phyloP scores from a whole-genome alignment of 2,329 filamentous ascomycete genomes.

The Fusarium equiseti region DNA sequence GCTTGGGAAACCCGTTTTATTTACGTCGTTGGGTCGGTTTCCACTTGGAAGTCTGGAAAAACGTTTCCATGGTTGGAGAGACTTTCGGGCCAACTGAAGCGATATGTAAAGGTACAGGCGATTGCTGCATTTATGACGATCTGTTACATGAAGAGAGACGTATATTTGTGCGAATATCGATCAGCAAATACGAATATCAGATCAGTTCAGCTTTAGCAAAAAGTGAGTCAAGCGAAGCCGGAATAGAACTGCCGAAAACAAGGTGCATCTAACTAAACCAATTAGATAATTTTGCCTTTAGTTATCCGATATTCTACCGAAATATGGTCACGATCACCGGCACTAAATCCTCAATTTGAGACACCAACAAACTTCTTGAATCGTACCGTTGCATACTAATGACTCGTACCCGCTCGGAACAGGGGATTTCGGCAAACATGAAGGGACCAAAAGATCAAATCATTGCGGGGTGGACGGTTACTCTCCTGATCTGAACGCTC shows the following conservation, averaged over 20 bases:
- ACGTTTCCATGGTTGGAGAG: not conserved
- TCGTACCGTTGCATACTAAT: not conserved
- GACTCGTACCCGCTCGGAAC: not conserved
- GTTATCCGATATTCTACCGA: not conserved
- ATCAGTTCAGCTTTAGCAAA: not conserved
- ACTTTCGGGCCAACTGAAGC: not conserved
- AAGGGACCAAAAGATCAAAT: not conserved
- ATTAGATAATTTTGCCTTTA: not conserved
- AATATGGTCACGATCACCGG: not conserved
- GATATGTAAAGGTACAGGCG: not conserved
- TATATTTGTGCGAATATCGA: not conserved
- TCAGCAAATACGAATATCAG: not conserved
- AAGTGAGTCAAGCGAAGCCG: not conserved
- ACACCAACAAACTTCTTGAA: not conserved
- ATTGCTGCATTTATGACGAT: not conserved
- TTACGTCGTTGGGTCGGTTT: not conserved
- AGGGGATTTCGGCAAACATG: slow-evolving; percentile 6
- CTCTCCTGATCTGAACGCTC: not conserved
- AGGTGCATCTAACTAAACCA: not conserved
- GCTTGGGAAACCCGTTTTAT: not conserved
- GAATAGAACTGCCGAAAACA: not conserved
- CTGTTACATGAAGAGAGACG: rapidly evolving
- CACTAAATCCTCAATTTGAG: not conserved
- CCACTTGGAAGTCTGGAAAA: not conserved
- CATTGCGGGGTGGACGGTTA: slow-evolving; percentile 1